A percentile compares a stretch with the other conserved stretches of the same genome.
phyloP scores from a whole-genome alignment of 2,329 filamentous ascomycete genomes.

The Magnaporthiopsis poae region DNA sequence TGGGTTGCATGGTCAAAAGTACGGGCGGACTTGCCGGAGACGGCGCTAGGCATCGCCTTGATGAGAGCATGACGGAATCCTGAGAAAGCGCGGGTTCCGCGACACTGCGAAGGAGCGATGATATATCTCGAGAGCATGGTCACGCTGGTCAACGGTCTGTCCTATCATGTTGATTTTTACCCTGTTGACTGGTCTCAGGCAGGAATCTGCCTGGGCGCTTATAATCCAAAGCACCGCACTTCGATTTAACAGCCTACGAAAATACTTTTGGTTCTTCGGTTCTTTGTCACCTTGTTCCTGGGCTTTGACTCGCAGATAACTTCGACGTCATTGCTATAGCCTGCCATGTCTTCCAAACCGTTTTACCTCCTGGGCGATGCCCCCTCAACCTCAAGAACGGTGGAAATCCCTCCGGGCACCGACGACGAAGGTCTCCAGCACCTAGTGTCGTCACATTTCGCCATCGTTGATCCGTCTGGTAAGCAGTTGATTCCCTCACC shows the following conservation, averaged over 20 bases:
- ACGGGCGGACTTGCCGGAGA: neutral
- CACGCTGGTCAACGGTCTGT: neutral
- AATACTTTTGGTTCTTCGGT: too few relatives aligned
- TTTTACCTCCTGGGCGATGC: conserved; percentile 35
- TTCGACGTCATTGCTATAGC: neutral
- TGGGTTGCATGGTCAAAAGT: neutral
- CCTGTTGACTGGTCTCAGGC: neutral
- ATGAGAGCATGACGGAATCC: neutral
- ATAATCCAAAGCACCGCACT: neutral
- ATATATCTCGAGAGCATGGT: neutral
- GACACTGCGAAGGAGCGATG: neutral
- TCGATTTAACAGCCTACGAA: neutral
- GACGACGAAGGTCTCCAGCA: conserved; percentile 29
- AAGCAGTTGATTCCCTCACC: conserved; percentile 5
- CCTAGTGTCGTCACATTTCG: conserved; percentile 31
- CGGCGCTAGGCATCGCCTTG: too few relatives aligned
- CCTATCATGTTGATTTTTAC: neutral
- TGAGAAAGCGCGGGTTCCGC: neutral
- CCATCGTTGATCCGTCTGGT: conserved; percentile 33
- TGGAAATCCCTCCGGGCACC: conserved; percentile 26
- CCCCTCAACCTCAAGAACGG: conserved; percentile 24
- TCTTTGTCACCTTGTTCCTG: too few relatives aligned
- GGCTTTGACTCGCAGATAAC: too few relatives aligned
- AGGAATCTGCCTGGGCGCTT: neutral
- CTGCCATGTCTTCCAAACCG: conserved; percentile 25